Conservation (phyloP, 176 grass and related monocot species). For the Avena insularis region DNA sequence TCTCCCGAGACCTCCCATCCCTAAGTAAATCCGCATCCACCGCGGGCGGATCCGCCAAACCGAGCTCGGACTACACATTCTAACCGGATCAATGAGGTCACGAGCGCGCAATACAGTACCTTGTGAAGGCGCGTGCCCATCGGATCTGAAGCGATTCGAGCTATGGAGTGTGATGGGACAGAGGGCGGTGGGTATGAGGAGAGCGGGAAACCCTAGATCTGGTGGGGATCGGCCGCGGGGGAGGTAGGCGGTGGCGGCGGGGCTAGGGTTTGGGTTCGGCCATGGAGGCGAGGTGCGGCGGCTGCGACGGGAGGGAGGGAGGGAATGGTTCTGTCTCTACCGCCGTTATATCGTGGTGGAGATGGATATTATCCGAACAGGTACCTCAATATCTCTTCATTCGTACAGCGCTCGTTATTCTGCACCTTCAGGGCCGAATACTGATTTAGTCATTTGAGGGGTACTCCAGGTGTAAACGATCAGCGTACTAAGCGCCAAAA, state of each 20-base stretch:
- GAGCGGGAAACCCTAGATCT: not conserved
- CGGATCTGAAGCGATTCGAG: not conserved
- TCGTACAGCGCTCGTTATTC: accelerated
- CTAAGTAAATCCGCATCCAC: not conserved
- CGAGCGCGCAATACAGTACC: not conserved
- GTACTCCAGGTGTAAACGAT: not conserved
- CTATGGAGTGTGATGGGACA: not conserved
- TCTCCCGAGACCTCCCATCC: not conserved
- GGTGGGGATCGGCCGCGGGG: not conserved
- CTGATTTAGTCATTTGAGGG: accelerated
- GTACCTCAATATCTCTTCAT: accelerated
- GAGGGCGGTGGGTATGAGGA: not conserved
- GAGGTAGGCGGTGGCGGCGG: not conserved
- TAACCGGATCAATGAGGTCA: not conserved
- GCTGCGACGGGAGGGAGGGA: not conserved
- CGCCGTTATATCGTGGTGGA: constrained; percentile 24
- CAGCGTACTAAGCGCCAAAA: constrained; percentile 31
- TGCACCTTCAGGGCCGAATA: too few relatives aligned
- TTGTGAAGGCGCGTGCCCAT: not conserved
- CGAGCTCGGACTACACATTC: not conserved
- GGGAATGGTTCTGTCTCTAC: not conserved
- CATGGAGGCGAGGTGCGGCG: not conserved
- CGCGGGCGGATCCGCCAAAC: not conserved
- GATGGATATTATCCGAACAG: not conserved
- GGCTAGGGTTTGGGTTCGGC: constrained; percentile 47